A percentile compares a stretch with the other conserved stretches of the same genome.
Evolutionary conservation across 2,329 filamentous ascomycete species (phyloP).

Genomic region (Epichloe glyceriae): DNA sequence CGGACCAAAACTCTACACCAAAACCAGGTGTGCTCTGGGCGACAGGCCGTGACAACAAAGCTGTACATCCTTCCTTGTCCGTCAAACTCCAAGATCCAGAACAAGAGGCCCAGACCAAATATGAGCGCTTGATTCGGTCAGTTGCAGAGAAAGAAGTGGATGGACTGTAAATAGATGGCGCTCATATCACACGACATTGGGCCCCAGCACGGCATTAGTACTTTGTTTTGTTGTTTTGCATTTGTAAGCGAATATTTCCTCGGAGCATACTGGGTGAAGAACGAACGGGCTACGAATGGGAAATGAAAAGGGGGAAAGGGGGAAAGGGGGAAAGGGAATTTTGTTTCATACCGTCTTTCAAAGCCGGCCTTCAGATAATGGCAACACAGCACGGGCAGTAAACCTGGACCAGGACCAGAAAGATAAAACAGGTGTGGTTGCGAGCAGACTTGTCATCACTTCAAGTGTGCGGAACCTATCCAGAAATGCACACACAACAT

Average conservation of each 20-base stretch:
- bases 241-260: neutral
- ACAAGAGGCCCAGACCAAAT: constrained; percentile 21
- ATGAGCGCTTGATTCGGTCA: constrained; percentile 25
- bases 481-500: neutral
- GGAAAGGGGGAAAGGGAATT: no score
- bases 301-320: no score
- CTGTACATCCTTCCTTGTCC: constrained; percentile 6
- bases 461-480: neutral
- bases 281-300: neutral
- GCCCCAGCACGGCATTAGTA: neutral
- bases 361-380: neutral
- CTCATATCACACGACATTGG: no score
- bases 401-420: neutral
- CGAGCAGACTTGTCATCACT: neutral
- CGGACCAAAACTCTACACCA: constrained; percentile 11
- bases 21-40: constrained; percentile 25
- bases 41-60: constrained; percentile 9
- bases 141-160: constrained; percentile 22
- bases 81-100: constrained; percentile 21
- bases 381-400: neutral
- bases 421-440: neutral
- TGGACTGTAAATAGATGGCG: constrained; percentile 5
- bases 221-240: neutral
- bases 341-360: no score
- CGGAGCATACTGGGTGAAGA: neutral